These are phyloP conservation scores for Vicia faba DNA, from an alignment of 306 rosid genomes.

Conservation along the genomic window DNA sequence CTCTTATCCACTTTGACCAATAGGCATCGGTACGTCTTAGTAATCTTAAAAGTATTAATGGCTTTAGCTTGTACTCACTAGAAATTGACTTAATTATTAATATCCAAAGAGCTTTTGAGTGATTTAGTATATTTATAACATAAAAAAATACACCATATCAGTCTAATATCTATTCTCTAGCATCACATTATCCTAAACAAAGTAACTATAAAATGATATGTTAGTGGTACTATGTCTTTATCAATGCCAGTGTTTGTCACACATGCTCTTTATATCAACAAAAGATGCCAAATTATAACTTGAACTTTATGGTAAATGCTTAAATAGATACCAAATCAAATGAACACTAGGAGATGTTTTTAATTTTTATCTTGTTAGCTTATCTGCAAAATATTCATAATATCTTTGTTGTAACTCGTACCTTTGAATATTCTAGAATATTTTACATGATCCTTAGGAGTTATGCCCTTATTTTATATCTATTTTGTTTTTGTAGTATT, in stretches of 20 bases:
- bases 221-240: constrained; percentile 14
- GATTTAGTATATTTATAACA: neutral
- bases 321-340: too few species aligned
- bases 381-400: too few species aligned
- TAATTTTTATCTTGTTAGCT: too few species aligned
- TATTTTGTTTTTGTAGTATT: neutral
- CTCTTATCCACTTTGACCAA: neutral
- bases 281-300: too few species aligned
- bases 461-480: constrained; percentile 2
- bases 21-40: neutral
- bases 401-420: neutral
- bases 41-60: neutral
- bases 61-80: constrained; percentile 24
- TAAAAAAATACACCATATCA: neutral
- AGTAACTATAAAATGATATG: neutral
- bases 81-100: neutral
- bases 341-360: too few species aligned
- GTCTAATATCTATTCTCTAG: neutral
- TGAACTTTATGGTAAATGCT: too few species aligned
- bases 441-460: neutral
- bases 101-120: neutral
- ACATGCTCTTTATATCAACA: neutral
- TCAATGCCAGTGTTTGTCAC: neutral
- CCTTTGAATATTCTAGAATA: neutral
- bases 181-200: neutral